Conservation (phyloP, 2,329 filamentous ascomycete species). For the Fusarium sororula region DNA sequence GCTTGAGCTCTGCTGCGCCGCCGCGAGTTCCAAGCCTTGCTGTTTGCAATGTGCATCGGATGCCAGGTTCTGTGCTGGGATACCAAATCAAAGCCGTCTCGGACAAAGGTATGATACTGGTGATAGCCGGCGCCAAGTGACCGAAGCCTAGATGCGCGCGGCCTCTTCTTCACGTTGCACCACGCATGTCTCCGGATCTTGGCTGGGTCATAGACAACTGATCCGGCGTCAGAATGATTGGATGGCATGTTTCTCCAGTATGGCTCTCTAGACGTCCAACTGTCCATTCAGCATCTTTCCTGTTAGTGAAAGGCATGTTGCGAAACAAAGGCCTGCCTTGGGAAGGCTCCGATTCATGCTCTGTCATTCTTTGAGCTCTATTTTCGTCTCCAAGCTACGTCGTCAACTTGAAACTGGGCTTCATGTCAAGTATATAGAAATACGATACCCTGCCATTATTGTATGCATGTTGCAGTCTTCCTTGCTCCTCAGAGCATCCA, state of each 20-base stretch:
- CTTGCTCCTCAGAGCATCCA: conserved; percentile 2
- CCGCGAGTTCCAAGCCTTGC: conserved; percentile 5
- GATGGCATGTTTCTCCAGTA: conserved; percentile 1
- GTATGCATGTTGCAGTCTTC: conserved; percentile 11
- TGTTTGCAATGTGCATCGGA: background rate
- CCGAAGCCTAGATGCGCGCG: conserved; percentile 14
- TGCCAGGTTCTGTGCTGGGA: conserved; percentile 2
- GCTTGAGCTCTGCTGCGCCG: background rate
- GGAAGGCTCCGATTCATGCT: conserved; percentile 7
- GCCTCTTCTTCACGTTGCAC: conserved; percentile 35
- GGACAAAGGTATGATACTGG: conserved; percentile 24
- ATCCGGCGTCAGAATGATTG: conserved; percentile 30
- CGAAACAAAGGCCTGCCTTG: conserved; percentile 26
- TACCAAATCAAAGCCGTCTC: conserved; percentile 13
- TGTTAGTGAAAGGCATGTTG: background rate
- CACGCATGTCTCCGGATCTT: conserved; percentile 35
- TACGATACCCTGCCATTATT: conserved; percentile 16
- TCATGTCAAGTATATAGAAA: conserved; percentile 34
- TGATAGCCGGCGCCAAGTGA: conserved; percentile 30
- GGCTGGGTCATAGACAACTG: conserved; percentile 35
- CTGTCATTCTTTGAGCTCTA: conserved; percentile 18
- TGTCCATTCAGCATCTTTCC: conserved; percentile 4
- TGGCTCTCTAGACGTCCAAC: conserved; percentile 2
- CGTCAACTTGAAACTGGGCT: conserved; percentile 3
- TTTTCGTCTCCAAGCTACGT: conserved; percentile 16